phyloP scores from a whole-genome alignment of 2,329 filamentous ascomycete species.

The Xylariaceae sp. region DNA sequence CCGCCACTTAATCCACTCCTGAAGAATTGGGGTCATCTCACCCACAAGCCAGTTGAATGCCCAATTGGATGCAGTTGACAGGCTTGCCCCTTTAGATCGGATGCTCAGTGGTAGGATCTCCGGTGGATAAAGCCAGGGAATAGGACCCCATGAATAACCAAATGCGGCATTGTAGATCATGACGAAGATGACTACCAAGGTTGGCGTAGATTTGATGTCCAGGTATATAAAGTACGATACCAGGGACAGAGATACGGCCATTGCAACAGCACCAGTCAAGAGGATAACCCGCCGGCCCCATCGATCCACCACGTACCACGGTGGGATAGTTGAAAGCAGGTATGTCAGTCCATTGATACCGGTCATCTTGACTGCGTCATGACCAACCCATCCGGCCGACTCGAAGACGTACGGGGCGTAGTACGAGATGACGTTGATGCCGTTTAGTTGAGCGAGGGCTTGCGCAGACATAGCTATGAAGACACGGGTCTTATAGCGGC shows the following conservation, averaged over 20 bases:
- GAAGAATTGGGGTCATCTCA: conserved; percentile 89
- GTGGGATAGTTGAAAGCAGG: conserved; percentile 86
- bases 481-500: conserved; percentile 84
- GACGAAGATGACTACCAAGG: conserved; percentile 87
- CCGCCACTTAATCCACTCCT: conserved; percentile 91
- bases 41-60: conserved; percentile 98
- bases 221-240: conserved; percentile 97
- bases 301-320: conserved; percentile 94
- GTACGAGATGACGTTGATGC: conserved; percentile 99
- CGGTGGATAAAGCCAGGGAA: conserved; percentile 98
- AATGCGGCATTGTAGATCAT: conserved; percentile 99
- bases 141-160: conserved; percentile 92
- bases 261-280: conserved; percentile 84
- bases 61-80: conserved; percentile 97
- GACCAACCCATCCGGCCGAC: conserved; percentile 92
- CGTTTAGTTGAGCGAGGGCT: conserved; percentile 92
- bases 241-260: conserved; percentile 82
- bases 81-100: conserved; percentile 91
- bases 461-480: conserved; percentile 99
- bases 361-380: conserved; percentile 92
- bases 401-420: conserved; percentile 97
- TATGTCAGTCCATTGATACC: conserved; percentile 93
- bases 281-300: conserved; percentile 90
- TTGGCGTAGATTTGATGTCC: conserved; percentile 76
- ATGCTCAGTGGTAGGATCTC: conserved; percentile 97